Conservation (phyloP, 192 early-diverging fungal genomes). For the Jimgerdemannia lactiflua region DNA sequence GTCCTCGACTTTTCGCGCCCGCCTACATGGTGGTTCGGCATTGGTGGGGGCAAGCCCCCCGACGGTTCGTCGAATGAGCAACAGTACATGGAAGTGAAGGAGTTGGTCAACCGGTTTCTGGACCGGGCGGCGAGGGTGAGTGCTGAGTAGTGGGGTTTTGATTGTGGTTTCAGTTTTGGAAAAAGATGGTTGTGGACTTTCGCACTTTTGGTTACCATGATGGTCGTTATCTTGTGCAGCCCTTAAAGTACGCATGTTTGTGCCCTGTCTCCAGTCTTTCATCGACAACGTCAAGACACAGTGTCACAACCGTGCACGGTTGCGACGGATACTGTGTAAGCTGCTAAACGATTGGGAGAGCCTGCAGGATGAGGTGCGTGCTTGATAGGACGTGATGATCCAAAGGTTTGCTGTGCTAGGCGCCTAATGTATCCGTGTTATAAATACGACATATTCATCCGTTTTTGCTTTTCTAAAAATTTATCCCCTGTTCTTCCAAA, state of each 20-base stretch:
- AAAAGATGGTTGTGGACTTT: too few species aligned
- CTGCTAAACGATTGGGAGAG: constrained; percentile 54
- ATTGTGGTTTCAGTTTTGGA: too few species aligned
- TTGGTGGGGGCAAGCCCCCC: neutral
- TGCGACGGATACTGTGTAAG: constrained; percentile 56
- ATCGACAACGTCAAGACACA: constrained; percentile 47
- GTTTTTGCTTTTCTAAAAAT: too few species aligned
- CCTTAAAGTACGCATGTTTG: neutral
- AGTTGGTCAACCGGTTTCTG: constrained; percentile 7
- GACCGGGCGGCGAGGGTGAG: constrained; percentile 22
- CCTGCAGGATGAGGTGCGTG: constrained; percentile 46
- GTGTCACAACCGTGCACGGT: constrained; percentile 60
- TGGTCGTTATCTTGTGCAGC: neutral
- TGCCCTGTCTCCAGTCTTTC: constrained; percentile 35
- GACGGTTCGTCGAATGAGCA: neutral
- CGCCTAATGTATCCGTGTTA: neutral
- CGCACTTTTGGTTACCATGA: too few species aligned
- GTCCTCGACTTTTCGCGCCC: constrained; percentile 20
- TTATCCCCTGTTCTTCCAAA: neutral
- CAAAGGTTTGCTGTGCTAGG: neutral
- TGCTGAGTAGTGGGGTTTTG: too few species aligned
- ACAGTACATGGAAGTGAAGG: constrained; percentile 3
- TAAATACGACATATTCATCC: neutral
- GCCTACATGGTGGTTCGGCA: constrained; percentile 24
- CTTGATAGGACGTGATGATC: neutral